Base-by-base conservation (phyloP, 2,329 filamentous ascomycete species). In the Calonectria crousiana region DNA sequence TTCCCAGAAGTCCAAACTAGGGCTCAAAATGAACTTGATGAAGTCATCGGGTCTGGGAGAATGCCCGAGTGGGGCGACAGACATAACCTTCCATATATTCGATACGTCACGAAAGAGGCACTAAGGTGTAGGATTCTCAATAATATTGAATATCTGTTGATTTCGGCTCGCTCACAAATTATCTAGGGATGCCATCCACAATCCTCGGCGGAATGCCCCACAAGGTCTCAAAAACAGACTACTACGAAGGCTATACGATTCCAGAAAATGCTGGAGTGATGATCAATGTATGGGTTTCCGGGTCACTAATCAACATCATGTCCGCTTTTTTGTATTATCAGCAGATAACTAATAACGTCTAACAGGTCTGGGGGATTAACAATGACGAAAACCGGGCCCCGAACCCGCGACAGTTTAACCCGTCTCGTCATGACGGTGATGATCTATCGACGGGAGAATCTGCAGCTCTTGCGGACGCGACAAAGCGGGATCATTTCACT, bases 361-460 rank as follows among this genome's bases (percentile, higher is more conserved):
- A 13, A 62, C 36, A 71, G 69, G 69, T 71, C 16, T 71, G 69
- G 60, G 49, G 38, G 3, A 65, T 71, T 9, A 71, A 71, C 28
- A 53, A 58, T 41, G 58, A 71, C 32, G 38, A 69, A 44, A 69
- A 49, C 5, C 23, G 58, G 18, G 34, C 60, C 3, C 32, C 18
- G 0, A 66, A 56, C 36, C 41, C 69, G 1, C 69, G 69, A 11
- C 49, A 71, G 8, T 71, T 71, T 28, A 26, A 71, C 28, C 69
- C 69, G 6, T 53, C 60, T 13, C 32, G 69, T 4, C 28, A 71
- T 13, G 49, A 66, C 9, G 58, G 58, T 8, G 69, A 71, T 23
- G n/a, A 32, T 13, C 58, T 66, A 2, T 23, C 60, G 23, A 66
- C 60, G 2, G 60, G 60, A n/a, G 69, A 71, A 5, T 62, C 69